Base-by-base conservation (phyloP, 495 filamentous ascomycete genomes). In the Penicillium dipodomyicola region DNA sequence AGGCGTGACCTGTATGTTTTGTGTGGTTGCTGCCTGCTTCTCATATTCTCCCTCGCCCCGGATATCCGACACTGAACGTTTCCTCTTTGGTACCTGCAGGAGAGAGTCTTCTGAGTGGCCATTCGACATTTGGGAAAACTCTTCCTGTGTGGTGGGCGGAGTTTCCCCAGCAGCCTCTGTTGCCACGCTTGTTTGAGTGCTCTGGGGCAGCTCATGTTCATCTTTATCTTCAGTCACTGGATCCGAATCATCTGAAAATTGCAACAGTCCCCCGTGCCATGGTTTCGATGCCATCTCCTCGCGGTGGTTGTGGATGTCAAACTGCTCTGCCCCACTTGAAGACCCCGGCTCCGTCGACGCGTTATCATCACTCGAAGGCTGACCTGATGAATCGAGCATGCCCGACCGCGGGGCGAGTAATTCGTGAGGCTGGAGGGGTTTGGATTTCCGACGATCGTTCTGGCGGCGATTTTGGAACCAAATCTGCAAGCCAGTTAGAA, bases 381-480 rank as follows among this genome's bases (percentile, higher is more conserved):
- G 79, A 57, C 80, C 78, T 63, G 80, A 77, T 52, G 77, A 77
- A 56, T 81, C 82, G 60, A 72, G 47, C 57, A 62, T 60, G 54
- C 58, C 64, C 27, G 79, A 81, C 56, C 75, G 74, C 20, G 86
- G 80, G 27, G 80, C 81, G 12, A 83, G 77, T 27, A 95, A 82
- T 70, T 96, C 91, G 65, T 95, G 85, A 22, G 89, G 86, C 29
- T 91, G 81, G 19, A 96, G 78, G 25, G 94, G 94, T 58, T 90
- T 88, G 52, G 91, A 89, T 77, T 93, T 96, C 54, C 95, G 84
- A 53, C 95, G 84, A 65, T 92, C 87, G 73, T 92, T 96, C 69
- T 99, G 95, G 58, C 95, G 84, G 68, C 92, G 86, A 64, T 99
- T 99, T 68, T 97, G 95, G 73, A 99, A 99, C 95, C 95, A 99